Evolutionary conservation across 2,329 filamentous ascomycete species (phyloP).

Genomic region (Aureobasidium sp.): DNA sequence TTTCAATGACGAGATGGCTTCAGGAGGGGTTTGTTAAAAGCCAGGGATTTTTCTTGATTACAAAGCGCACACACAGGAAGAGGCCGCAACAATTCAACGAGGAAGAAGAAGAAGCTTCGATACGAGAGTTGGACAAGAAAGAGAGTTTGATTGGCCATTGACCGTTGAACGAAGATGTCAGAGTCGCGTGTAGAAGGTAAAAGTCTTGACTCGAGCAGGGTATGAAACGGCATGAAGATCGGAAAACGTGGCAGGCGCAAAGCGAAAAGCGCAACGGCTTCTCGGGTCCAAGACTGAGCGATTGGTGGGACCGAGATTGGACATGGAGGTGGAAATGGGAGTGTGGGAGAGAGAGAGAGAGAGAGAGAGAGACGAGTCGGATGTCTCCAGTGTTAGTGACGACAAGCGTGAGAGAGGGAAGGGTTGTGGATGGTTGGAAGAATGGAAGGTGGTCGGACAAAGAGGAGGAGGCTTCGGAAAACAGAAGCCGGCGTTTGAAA

Average conservation of each 20-base stretch:
- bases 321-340: background rate
- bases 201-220: background rate
- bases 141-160: slow-evolving; percentile 12
- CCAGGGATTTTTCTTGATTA: background rate
- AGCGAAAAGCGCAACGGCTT: background rate
- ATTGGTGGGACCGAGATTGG: background rate
- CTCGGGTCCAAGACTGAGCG: background rate
- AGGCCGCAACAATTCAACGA: background rate
- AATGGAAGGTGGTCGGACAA: background rate
- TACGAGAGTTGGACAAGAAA: background rate
- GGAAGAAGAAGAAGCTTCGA: background rate
- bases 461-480: background rate
- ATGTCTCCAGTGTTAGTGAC: background rate
- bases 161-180: slow-evolving; percentile 2
- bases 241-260: background rate
- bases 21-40: background rate
- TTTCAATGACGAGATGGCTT: background rate
- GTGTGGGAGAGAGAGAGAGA: background rate
- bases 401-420: background rate
- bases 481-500: background rate
- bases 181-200: background rate
- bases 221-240: background rate
- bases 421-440: background rate
- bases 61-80: background rate
- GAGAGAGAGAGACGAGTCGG: background rate